A percentile compares a stretch with the other conserved stretches of the same genome.
Conservation (phyloP, 2,329 filamentous ascomycete species). For the Zasmidium citrigriseum region DNA sequence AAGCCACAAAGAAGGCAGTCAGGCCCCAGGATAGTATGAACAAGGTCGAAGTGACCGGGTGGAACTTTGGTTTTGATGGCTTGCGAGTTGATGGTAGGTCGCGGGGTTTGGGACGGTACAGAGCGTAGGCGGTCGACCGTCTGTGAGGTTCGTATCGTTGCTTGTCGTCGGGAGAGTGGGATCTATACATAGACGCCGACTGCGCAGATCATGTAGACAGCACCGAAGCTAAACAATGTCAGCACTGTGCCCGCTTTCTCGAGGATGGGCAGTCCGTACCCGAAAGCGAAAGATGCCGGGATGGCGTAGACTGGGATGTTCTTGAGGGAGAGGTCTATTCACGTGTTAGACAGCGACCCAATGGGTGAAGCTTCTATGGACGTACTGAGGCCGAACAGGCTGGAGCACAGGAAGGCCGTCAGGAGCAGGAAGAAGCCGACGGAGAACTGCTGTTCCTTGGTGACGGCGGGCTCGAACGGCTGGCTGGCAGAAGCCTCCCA, state of each 20-base stretch:
- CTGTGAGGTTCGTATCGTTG: conserved; percentile 7
- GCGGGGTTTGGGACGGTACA: conserved; percentile 9
- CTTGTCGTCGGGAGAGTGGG: conserved; percentile 10
- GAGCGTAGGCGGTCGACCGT: conserved; percentile 9
- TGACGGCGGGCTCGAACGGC: conserved; percentile 77
- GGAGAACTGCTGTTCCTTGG: conserved; percentile 81
- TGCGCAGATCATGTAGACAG: conserved; percentile 98
- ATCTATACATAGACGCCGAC: conserved; percentile 94
- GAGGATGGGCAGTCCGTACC: conserved; percentile 59
- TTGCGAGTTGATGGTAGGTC: conserved; percentile 1
- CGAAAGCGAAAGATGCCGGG: conserved; percentile 84
- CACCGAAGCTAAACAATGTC: conserved; percentile 68
- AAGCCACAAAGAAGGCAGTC: conserved; percentile 25
- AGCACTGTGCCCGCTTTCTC: conserved; percentile 1
- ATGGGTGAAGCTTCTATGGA: conserved; percentile 21
- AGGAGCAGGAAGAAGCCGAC: conserved; percentile 76
- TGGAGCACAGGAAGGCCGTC: conserved; percentile 68
- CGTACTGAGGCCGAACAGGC: conserved; percentile 83
- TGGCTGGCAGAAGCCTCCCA: conserved; percentile 90
- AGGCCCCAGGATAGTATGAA: conserved; percentile 25
- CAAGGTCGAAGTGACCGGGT: conserved; percentile 27
- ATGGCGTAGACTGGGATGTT: conserved; percentile 77
- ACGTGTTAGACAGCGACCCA: conserved; percentile 20
- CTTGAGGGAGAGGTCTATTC: conserved; percentile 74
- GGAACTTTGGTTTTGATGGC: conserved; percentile 16